Conservation (phyloP, 2,329 filamentous ascomycete species). For the Lasiodiplodia gonubiensis region DNA sequence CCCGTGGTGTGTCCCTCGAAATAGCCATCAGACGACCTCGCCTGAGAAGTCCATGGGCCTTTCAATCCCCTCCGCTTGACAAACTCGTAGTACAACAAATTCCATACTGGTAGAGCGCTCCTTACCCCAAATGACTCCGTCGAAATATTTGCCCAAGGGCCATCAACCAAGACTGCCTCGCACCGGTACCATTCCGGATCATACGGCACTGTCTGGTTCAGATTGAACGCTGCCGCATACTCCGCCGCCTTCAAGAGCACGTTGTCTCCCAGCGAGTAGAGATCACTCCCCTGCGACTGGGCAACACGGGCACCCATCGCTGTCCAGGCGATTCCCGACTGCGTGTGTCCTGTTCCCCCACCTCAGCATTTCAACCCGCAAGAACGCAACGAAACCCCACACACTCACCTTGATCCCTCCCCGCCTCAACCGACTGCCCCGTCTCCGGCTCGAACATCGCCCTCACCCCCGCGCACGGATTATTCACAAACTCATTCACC, state of each 20-base stretch:
- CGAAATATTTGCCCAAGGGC: constrained; percentile 45
- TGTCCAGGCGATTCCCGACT: constrained; percentile 43
- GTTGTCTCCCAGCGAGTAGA: constrained; percentile 42
- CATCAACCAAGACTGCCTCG: constrained; percentile 49
- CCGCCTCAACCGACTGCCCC: constrained; percentile 47
- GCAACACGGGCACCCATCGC: constrained; percentile 43
- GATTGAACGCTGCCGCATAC: constrained; percentile 49
- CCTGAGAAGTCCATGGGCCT: constrained; percentile 34
- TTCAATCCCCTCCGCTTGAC: constrained; percentile 36
- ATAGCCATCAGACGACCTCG: constrained; percentile 29
- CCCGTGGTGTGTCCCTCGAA: constrained; percentile 30
- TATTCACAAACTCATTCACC: constrained; percentile 44
- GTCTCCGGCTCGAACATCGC: constrained; percentile 41
- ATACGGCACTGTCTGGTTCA: constrained; percentile 44
- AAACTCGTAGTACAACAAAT: constrained; percentile 45
- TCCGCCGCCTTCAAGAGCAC: constrained; percentile 46
- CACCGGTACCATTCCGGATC: constrained; percentile 47
- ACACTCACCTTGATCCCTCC: constrained; percentile 44
- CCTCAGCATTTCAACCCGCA: neutral
- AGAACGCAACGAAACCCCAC: neutral
- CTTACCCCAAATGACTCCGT: constrained; percentile 36
- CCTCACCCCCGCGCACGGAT: constrained; percentile 44
- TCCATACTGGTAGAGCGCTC: constrained; percentile 29
- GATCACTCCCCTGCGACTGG: constrained; percentile 46
- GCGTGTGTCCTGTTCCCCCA: constrained; percentile 36